phyloP scores from a whole-genome alignment of 2,329 filamentous ascomycete species.

The Acephala macrosclerotiorum region DNA sequence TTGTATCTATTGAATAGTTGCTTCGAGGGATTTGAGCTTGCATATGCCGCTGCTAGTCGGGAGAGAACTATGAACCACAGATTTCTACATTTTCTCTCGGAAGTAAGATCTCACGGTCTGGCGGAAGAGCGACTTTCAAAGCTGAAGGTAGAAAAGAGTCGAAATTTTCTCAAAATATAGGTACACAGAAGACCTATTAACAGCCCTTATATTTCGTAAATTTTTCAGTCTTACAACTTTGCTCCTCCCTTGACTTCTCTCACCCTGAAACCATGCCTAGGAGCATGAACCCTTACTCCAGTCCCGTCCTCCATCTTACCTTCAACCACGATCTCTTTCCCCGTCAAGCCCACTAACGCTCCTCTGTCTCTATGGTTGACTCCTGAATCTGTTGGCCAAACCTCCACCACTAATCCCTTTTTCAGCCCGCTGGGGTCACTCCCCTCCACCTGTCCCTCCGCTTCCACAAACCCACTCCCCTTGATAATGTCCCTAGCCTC shows the following conservation, averaged over 20 bases:
- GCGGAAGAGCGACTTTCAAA: too few relatives aligned
- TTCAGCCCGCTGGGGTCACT: slow-evolving; percentile 60
- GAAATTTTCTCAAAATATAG: too few relatives aligned
- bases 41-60: too few relatives aligned
- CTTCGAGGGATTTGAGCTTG: too few relatives aligned
- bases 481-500: slow-evolving; percentile 59
- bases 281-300: slow-evolving; percentile 64
- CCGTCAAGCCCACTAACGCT: slow-evolving; percentile 57
- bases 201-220: too few relatives aligned
- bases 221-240: slow-evolving; percentile 25
- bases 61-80: too few relatives aligned
- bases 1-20: too few relatives aligned
- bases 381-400: slow-evolving; percentile 71
- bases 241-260: slow-evolving; percentile 15
- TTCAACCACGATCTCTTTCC: slow-evolving; percentile 65
- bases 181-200: too few relatives aligned
- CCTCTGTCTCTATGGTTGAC: slow-evolving; percentile 65
- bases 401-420: slow-evolving; percentile 59
- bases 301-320: slow-evolving; percentile 50
- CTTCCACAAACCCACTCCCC: slow-evolving; percentile 54
- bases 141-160: too few relatives aligned
- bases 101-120: too few relatives aligned
- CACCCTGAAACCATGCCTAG: slow-evolving; percentile 65
- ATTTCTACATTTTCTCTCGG: too few relatives aligned
- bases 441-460: slow-evolving; percentile 52